Evolutionary conservation across 2,329 filamentous ascomycete genomes (phyloP), one percentile per base, ranked within the genome.

Genomic region (Calonectria hongkongensis): DNA sequence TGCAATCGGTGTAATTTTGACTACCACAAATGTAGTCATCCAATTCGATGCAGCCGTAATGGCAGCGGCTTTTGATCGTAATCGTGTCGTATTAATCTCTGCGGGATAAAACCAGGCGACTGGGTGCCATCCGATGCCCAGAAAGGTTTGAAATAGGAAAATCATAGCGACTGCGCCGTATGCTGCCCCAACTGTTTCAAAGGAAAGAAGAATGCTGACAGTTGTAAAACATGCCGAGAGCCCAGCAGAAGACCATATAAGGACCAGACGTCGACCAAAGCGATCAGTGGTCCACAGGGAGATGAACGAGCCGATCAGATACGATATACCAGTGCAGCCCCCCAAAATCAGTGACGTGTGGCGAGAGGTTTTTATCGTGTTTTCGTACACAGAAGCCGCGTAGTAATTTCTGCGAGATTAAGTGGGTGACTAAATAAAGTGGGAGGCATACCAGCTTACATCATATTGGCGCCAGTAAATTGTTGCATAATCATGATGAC

Each of bases 21-120:
- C 47, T 27, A 50, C 47, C 4, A 50, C 47, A 28, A 50, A 50
- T 13, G 21, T 50, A 3, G 47, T 50, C 47, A 50, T 50, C 47
- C 21, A 27, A 15, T 50, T 50, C 1, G 47, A 50, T 3, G 47
- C 47, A 4, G 47, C 47, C 12, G 47, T 50, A 50, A 50, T 50
- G 7, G 47, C 47, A 3, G 47, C 47, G 9, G 21, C 21, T n/a
- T 50, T 50, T 50, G 47, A 50, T 50, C 47, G 21, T 28, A 50
- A 28, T 12, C 47, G 47, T 13, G 47, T 50, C 2, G 47, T 27
- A 15, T 50, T 27, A 6, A 50, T 50, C 21, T 50, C 47, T 21
- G 47, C 47, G 12, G 47, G 47, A 50, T 50, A 50, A 21, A 50
- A 50, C 47, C 47, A 50, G 5, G 47, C 47, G 10, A 50, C 47